Evolutionary conservation across 441 rosid genomes (phyloP), one percentile per base, ranked within the genome.

Genomic region (Biscutella laevigata): DNA sequence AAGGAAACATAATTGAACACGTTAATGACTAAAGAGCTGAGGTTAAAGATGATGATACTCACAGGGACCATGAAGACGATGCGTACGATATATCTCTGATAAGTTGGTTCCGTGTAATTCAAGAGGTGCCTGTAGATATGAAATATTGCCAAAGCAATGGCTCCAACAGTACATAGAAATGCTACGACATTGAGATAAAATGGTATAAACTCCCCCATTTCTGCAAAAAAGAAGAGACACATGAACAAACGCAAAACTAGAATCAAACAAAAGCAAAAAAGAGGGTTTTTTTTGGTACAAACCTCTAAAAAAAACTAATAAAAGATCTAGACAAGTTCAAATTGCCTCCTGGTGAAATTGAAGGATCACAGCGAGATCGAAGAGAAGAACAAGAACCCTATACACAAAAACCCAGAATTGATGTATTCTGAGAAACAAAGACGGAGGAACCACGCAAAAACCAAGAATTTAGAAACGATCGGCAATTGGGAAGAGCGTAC

Each of bases 51-150:
- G 49, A 58, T 6, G 7, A 36, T 28, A 80, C 96, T 71, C 12
- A 91, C 96, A 53, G 96, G 98, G 49, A 90, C 98, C 96, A 87
- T 90, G 49, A 87, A 83, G 70, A 90, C 63, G 62, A 90, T 90
- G 53, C 98, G 95, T 6, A 90, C 98, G 6, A 84, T 84, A 47
- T 57, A 90, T 84, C 96, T 78, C 84, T 90, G 98, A 49, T 83
- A 92, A 65, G 84, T 88, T 39, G 96, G 96, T 50, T 88, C 96
- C 0, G 96, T 88, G 72, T 92, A 88, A 74, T 92, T 92, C 59
- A 82, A 22, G n/a, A 92, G 84, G 43, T 92, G 98, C 67, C 81
- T 73, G 67, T 88, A 92, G 37, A 92, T 86, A 64, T 92, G 96
- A 29, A 70, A 64, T 48, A 86, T 59, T 0, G 95, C 95, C 75